Conservation (phyloP, 1,284 basidiomycete genomes). For the Ustilago nuda region DNA sequence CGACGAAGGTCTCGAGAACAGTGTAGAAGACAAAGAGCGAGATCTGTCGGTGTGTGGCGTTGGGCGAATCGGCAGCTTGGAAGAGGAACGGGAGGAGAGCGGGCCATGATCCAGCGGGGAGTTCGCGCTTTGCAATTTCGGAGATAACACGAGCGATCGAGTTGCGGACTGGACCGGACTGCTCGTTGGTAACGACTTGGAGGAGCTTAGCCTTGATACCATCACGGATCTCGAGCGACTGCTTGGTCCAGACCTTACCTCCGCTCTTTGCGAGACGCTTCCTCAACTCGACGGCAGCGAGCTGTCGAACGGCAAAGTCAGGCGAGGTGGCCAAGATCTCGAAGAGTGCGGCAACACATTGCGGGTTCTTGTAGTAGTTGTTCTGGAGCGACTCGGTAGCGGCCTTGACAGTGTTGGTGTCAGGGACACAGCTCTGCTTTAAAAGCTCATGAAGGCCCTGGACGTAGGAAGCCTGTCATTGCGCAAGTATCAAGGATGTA, state of each 20-base stretch:
- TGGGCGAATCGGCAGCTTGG: constrained; percentile 79
- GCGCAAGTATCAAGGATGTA: not conserved
- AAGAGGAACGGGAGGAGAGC: constrained; percentile 89
- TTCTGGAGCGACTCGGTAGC: constrained; percentile 81
- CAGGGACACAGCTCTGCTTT: constrained; percentile 67
- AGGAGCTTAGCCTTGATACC: constrained; percentile 89
- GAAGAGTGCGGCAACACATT: constrained; percentile 90
- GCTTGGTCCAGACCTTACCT: constrained; percentile 84
- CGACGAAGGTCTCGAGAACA: constrained; percentile 90
- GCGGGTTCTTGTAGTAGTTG: constrained; percentile 81
- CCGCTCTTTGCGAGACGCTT: constrained; percentile 88
- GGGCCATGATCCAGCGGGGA: constrained; percentile 85
- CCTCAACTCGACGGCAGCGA: constrained; percentile 96
- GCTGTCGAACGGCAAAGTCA: constrained; percentile 85
- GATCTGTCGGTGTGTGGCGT: constrained; percentile 85
- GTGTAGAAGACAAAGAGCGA: constrained; percentile 91
- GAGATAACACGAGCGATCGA: constrained; percentile 91
- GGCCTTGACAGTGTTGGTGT: constrained; percentile 66
- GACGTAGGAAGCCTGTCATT: constrained; percentile 54
- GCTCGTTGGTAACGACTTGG: constrained; percentile 81
- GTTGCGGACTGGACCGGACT: constrained; percentile 78
- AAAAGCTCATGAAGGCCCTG: constrained; percentile 65
- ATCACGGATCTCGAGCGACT: constrained; percentile 78
- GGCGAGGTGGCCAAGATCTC: constrained; percentile 87
- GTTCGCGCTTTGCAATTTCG: constrained; percentile 90